Conservation (phyloP, 202 grass and related monocot species). For the Dendrocalamus latiflorus region DNA sequence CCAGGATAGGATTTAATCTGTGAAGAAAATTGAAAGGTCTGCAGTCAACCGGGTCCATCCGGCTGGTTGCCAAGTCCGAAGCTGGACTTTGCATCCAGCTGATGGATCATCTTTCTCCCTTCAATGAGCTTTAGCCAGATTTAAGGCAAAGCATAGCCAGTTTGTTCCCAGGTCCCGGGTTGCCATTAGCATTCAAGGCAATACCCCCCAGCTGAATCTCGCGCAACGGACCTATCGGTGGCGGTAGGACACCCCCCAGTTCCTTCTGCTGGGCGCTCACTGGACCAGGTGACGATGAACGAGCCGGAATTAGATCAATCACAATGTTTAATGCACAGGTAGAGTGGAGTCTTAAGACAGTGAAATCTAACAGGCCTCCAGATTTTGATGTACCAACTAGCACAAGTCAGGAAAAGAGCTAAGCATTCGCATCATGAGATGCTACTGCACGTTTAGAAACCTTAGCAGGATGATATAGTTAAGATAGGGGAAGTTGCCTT, state of each 20-base stretch:
- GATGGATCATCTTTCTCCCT: not conserved
- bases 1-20: not conserved
- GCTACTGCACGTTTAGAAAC: not conserved
- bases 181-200: conserved; percentile 36
- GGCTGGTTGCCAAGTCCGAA: conserved; percentile 35
- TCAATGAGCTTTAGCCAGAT: conserved; percentile 14
- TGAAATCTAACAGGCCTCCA: not conserved
- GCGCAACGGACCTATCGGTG: conserved; percentile 11
- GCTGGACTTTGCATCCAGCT: conserved; percentile 2
- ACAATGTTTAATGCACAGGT: not conserved
- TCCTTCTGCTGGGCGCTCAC: no score
- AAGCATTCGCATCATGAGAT: not conserved
- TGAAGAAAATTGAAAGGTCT: no score
- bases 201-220: conserved; percentile 32
- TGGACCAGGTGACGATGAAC: not conserved
- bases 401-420: not conserved
- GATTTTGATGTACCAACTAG: not conserved
- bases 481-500: not conserved
- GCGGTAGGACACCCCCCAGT: no score
- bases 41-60: conserved; percentile 1
- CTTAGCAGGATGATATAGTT: not conserved
- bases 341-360: not conserved
- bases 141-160: conserved; percentile 29
- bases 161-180: conserved; percentile 8
- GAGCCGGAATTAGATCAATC: not conserved